Evolutionary conservation across 805 yeast genomes (phyloP), one percentile per base, ranked within the genome.

Genomic region (Yarrowia alimentaria): DNA sequence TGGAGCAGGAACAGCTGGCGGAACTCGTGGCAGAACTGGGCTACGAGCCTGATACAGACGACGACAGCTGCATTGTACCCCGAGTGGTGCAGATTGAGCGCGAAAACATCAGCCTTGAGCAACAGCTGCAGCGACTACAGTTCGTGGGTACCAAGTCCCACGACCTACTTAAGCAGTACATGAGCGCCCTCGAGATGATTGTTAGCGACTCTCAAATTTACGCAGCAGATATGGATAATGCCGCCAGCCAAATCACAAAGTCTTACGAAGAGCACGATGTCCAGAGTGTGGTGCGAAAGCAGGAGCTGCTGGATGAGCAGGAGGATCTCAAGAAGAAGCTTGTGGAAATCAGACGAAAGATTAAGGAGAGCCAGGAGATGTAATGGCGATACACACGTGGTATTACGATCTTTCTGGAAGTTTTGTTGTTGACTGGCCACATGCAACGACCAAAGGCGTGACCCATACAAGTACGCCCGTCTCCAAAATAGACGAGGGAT

Each of bases 111-210:
- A 33, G 28, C 5, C 33, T 40, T 3, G 47, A 40, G 17, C 47
- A 40, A 19, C 33, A 40, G 14, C 6, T 40, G 13, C 47, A 40
- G 19, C 47, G 47, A 4, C 47, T 40, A 5, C 47, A 40, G 19
- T 40, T 40, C 28, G 47, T 40, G 6, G 47, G 47, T 4, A 33
- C 30, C 7, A 40, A 40, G 47, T 18, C 47, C 6, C 47, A 40
- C 11, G 33, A 43, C 22, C 29, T 43, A 13, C 30, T 43, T 16
- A 43, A 30, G 16, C 35, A 43, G 17, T 43, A 43, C 37, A 43
- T 30, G 37, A 14, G 37, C 4, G 50, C 50, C 3, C 14, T 43
- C 30, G 50, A 43, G 37, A 32, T 22, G 30, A 22, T 43, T 30
- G 50, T 31, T 18, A 22, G 22, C 2, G 50, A 43, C 29, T 30